Conservation (phyloP, 208 protist genomes). For the Leishmania turanica region DNA sequence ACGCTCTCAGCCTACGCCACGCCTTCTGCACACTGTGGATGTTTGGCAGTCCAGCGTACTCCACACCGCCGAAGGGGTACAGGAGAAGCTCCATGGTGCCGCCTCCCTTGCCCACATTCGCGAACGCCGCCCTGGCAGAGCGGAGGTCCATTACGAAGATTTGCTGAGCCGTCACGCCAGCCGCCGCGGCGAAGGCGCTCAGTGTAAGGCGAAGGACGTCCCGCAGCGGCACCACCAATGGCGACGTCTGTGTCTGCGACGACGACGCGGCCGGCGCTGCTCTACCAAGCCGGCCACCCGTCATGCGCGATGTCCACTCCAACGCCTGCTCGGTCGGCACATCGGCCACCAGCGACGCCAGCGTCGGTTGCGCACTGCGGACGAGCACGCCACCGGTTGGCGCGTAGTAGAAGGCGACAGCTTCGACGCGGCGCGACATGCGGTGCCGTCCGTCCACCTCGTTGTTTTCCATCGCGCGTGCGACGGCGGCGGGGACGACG, state of each 20-base stretch:
- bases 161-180: slow-evolving; percentile 19
- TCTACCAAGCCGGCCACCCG: slow-evolving; percentile 12
- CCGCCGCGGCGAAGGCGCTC: slow-evolving; percentile 26
- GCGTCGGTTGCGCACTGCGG: slow-evolving; percentile 74
- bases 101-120: slow-evolving; percentile 43
- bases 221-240: slow-evolving; percentile 6
- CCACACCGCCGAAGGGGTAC: slow-evolving; percentile 33
- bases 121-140: slow-evolving; percentile 28
- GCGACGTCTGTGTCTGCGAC: not conserved
- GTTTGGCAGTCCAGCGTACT: slow-evolving; percentile 47
- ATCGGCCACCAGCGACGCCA: slow-evolving; percentile 19
- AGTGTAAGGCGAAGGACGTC: slow-evolving; percentile 18
- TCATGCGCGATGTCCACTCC: slow-evolving; percentile 19
- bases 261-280: not conserved
- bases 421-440: slow-evolving; percentile 71
- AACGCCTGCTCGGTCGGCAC: slow-evolving; percentile 12
- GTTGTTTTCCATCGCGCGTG: slow-evolving; percentile 17
- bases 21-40: slow-evolving; percentile 45
- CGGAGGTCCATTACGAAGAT: slow-evolving; percentile 52
- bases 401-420: slow-evolving; percentile 67
- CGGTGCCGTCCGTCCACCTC: slow-evolving; percentile 32
- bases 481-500: slow-evolving; percentile 44
- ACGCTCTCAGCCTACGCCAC: slow-evolving; percentile 31
- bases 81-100: slow-evolving; percentile 35
- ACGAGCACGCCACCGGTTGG: slow-evolving; percentile 48